phyloP scores from a whole-genome alignment of 2,329 filamentous ascomycete genomes.

The Tolypocladium endophyticum region DNA sequence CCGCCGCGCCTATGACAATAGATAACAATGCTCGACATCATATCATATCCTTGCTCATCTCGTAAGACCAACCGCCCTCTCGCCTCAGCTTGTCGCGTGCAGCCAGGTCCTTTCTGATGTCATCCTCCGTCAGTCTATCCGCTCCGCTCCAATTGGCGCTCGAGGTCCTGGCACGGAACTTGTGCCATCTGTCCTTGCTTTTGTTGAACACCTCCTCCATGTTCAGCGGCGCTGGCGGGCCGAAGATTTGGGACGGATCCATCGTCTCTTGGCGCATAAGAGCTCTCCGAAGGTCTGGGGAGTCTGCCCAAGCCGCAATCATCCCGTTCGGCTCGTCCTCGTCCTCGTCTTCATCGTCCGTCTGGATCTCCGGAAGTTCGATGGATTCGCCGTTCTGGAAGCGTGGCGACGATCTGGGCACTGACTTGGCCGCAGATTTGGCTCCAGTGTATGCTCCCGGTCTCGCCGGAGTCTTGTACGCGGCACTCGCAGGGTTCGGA shows the following conservation, averaged over 20 bases:
- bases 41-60: conserved; percentile 37
- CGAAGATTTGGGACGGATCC: conserved; percentile 80
- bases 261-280: conserved; percentile 75
- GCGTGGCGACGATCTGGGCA: conserved; percentile 61
- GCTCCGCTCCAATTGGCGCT: conserved; percentile 88
- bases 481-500: conserved; percentile 39
- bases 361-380: conserved; percentile 87
- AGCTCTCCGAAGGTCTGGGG: conserved; percentile 66
- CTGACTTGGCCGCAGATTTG: conserved; percentile 52
- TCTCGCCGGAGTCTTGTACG: conserved; percentile 63
- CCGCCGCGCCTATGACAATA: not conserved
- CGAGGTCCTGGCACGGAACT: conserved; percentile 82
- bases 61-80: conserved; percentile 79
- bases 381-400: conserved; percentile 87
- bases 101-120: conserved; percentile 70
- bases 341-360: conserved; percentile 84
- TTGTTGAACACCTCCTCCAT: conserved; percentile 96
- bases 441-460: conserved; percentile 28
- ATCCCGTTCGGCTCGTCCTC: conserved; percentile 45
- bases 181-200: conserved; percentile 74
- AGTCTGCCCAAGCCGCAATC: conserved; percentile 79
- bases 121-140: conserved; percentile 77
- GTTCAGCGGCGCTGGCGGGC: conserved; percentile 74
- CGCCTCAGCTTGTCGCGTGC: conserved; percentile 68
- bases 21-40: conserved; percentile 11